Evolutionary conservation across 139 green algal species (phyloP).

Genomic region (Prasinococcaceae sp.): DNA sequence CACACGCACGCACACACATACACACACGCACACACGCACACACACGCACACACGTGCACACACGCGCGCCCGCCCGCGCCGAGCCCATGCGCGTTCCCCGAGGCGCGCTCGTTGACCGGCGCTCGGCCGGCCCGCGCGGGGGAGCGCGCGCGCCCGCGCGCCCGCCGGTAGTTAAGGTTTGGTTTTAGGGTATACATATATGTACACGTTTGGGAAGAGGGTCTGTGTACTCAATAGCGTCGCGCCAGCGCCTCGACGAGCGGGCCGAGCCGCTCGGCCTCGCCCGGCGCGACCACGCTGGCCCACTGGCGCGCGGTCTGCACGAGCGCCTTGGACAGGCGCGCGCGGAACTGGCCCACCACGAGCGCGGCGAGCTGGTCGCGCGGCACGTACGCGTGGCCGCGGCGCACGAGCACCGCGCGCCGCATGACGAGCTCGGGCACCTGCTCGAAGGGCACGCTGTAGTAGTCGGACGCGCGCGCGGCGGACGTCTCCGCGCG

Average conservation of each 20-base stretch:
- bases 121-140: too few relatives aligned
- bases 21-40: too few relatives aligned
- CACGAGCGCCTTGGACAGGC: slow-evolving; percentile 38
- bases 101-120: too few relatives aligned
- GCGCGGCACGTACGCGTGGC: slow-evolving; percentile 57
- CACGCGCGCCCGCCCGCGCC: too few relatives aligned
- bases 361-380: slow-evolving; percentile 53
- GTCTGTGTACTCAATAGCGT: too few relatives aligned
- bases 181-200: too few relatives aligned
- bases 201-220: too few relatives aligned
- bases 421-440: slow-evolving; percentile 66
- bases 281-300: slow-evolving; percentile 37
- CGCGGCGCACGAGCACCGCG: slow-evolving; percentile 47
- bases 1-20: too few relatives aligned
- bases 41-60: too few relatives aligned
- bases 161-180: too few relatives aligned
- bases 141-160: too few relatives aligned
- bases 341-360: slow-evolving; percentile 35
- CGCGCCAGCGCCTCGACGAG: slow-evolving; percentile 57
- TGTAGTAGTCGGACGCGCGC: slow-evolving; percentile 1
- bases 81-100: too few relatives aligned
- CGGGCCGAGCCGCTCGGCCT: slow-evolving; percentile 57
- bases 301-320: slow-evolving; percentile 43
- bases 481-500: not conserved
- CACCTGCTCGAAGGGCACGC: slow-evolving; percentile 70